phyloP scores from a whole-genome alignment of 805 yeast genomes.

The Isabelozyma pseudorhagii region DNA sequence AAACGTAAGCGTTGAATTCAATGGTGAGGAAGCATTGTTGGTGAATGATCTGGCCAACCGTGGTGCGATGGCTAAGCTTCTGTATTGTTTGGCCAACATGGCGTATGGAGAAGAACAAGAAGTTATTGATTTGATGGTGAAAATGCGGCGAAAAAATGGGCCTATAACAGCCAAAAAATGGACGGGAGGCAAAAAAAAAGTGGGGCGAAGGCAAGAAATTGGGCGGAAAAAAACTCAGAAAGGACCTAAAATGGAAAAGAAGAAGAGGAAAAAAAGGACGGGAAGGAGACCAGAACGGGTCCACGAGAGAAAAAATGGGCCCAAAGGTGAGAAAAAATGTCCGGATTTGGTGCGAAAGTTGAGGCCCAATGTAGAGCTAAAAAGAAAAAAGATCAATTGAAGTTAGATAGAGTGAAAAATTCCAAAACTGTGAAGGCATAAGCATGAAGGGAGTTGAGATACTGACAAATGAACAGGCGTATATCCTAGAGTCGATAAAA shows the following conservation, averaged over 20 bases:
- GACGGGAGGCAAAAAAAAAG: too few relatives aligned
- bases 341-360: too few relatives aligned
- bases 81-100: background rate
- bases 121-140: too few relatives aligned
- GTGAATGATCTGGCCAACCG: slow-evolving; percentile 1
- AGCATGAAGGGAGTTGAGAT: slow-evolving; percentile 48
- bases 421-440: background rate
- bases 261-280: too few relatives aligned
- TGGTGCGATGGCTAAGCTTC: background rate
- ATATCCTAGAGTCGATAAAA: slow-evolving; percentile 60
- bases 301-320: background rate
- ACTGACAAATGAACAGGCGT: slow-evolving; percentile 61
- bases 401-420: background rate
- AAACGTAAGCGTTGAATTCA: slow-evolving; percentile 36
- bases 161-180: too few relatives aligned
- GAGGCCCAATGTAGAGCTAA: too few relatives aligned
- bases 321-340: background rate
- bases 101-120: background rate
- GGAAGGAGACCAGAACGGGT: too few relatives aligned
- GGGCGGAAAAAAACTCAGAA: too few relatives aligned
- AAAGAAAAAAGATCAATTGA: background rate
- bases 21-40: background rate
- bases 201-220: too few relatives aligned
- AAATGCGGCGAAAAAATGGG: too few relatives aligned
- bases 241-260: too few relatives aligned